Evolutionary conservation across 257 asterid genomes (phyloP), one percentile per base, ranked within the genome.

Genomic region (Hygrophila difformis): DNA sequence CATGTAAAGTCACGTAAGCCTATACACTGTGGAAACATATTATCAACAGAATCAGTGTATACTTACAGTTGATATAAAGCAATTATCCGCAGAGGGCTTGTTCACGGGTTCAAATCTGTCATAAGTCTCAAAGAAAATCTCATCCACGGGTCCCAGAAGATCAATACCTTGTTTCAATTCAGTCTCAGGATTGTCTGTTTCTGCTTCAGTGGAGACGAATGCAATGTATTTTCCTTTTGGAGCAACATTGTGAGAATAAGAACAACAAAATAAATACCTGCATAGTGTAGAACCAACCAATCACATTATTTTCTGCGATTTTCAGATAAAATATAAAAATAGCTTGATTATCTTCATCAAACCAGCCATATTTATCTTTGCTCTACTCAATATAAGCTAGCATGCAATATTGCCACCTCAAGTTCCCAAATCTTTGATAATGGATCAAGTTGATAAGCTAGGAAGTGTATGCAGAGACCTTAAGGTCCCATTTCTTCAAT

Each of bases 171-270:
- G 82, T 73, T 84, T 81, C 56, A 89, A 63, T 75, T 89, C 97
- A n/a, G 56, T 65, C 87, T 89, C 79, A 8, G 96, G 96, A 49
- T 89, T 54, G 61, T 89, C 91, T 8, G 96, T 79, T 64, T 89
- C 97, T 7, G 97, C 94, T 51, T 84, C 97, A 2, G 97, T 73
- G 2, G 97, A 84, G 64, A 89, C 96, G 58, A 89, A 84, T 34
- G 96, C 97, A 49, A 89, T 89, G 66, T 58, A 89, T 60, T 89
- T 89, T 41, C 96, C 96, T 75, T 84, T 79, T 1, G 97, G 97
- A 39, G 97, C 97, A 65, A 89, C 96, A 68, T 85, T 89, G 78
- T 89, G 97, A 47, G 97, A 74, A 59, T 84, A 89, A 43, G 97
- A 89, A 73, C 94, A 89, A 57, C 97, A 89, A 49, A 89, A 89